Evolutionary conservation across 495 filamentous ascomycete species (phyloP).

Genomic region (Penicillium chermesinum): DNA sequence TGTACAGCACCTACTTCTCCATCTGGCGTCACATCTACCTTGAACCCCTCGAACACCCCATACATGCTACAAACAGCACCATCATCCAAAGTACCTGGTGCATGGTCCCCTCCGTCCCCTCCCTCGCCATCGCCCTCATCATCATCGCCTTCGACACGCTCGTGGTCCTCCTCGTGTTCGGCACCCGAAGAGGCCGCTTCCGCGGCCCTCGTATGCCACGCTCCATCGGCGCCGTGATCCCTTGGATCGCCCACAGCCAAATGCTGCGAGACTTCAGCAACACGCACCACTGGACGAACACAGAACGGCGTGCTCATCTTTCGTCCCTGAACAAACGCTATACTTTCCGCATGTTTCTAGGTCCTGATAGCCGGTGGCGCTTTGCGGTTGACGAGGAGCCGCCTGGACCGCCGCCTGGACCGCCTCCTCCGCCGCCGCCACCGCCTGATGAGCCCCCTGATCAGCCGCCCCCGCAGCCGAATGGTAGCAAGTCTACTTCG

Average conservation of each 20-base stretch:
- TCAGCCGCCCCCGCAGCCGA: no score
- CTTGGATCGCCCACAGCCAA: constrained; percentile 37
- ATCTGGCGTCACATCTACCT: constrained; percentile 38
- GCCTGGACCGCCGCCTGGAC: background rate
- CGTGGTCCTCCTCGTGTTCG: constrained; percentile 36
- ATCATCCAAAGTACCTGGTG: constrained; percentile 32
- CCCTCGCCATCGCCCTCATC: constrained; percentile 26
- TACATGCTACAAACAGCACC: constrained; percentile 23
- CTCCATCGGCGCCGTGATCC: constrained; percentile 36
- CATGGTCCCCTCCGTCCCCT: constrained; percentile 33
- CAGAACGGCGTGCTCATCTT: constrained; percentile 28
- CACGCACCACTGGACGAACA: constrained; percentile 31
- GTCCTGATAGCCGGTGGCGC: constrained; percentile 29
- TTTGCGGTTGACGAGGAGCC: constrained; percentile 37
- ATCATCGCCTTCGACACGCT: constrained; percentile 36
- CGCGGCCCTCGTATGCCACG: constrained; percentile 36
- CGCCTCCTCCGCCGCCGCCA: background rate
- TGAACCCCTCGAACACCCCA: constrained; percentile 17
- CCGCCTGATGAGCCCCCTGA: constrained; percentile 2
- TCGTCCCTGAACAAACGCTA: constrained; percentile 30
- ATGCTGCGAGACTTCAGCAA: constrained; percentile 35
- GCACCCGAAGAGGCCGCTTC: constrained; percentile 36
- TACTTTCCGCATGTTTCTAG: constrained; percentile 33
- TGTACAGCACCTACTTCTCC: constrained; percentile 39
- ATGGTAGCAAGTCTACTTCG: constrained; percentile 11